Conservation (phyloP, 1,139 yeast genomes). For the Lodderomyces theae region DNA sequence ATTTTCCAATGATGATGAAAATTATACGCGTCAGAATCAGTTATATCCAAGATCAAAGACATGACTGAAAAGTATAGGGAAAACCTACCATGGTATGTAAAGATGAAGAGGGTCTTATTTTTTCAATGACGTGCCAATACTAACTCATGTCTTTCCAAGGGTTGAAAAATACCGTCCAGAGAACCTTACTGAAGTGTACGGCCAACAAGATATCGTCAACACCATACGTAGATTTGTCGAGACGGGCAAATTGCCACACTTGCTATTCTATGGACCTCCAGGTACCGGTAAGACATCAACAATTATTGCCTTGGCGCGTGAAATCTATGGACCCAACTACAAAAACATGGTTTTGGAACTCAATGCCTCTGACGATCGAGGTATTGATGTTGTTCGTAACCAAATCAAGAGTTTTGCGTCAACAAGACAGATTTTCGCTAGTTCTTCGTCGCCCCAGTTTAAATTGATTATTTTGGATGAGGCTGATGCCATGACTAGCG, state of each 20-base stretch:
- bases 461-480: conserved; percentile 92
- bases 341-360: conserved; percentile 88
- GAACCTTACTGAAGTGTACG: conserved; percentile 80
- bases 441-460: conserved; percentile 53
- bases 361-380: conserved; percentile 84
- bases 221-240: conserved; percentile 81
- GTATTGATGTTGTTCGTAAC: conserved; percentile 81
- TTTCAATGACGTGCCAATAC: background rate
- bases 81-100: conserved; percentile 43
- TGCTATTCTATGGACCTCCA: conserved; percentile 94
- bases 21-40: background rate
- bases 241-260: conserved; percentile 82
- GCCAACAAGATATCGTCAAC: conserved; percentile 82
- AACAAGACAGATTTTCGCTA: conserved; percentile 80
- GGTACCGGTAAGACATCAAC: conserved; percentile 98
- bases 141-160: conserved; percentile 40
- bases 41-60: background rate
- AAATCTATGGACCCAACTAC: conserved; percentile 84
- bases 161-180: conserved; percentile 95
- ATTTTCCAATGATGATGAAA: too few species aligned
- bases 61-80: conserved; percentile 19
- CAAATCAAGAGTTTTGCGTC: conserved; percentile 83
- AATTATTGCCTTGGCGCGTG: conserved; percentile 83
- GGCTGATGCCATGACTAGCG: conserved; percentile 98
- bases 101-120: background rate